Evolutionary conservation across 2,329 filamentous ascomycete species (phyloP).

Genomic region (Colletotrichum falcatum): DNA sequence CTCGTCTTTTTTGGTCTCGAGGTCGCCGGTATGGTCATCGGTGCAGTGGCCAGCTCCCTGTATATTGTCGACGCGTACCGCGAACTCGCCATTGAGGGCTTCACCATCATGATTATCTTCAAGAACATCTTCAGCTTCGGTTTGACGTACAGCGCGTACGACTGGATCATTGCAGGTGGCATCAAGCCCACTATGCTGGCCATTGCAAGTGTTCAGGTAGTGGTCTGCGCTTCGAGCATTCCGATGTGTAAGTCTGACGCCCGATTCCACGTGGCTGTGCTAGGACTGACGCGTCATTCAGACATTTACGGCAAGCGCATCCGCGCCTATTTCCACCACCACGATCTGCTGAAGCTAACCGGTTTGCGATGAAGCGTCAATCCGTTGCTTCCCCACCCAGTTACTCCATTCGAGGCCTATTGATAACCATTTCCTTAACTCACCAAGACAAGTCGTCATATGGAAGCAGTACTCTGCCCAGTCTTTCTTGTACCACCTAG

Average conservation of each 20-base stretch:
- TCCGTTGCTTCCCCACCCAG: neutral
- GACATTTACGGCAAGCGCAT: conserved; percentile 84
- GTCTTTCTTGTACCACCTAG: too few relatives aligned
- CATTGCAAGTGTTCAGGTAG: conserved; percentile 82
- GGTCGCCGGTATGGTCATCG: conserved; percentile 91
- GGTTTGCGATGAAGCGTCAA: conserved; percentile 47
- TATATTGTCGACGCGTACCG: conserved; percentile 96
- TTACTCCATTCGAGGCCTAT: too few relatives aligned
- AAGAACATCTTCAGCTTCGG: conserved; percentile 95
- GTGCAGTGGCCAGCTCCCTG: conserved; percentile 84
- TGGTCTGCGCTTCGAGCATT: conserved; percentile 78
- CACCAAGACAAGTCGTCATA: neutral
- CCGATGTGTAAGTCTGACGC: conserved; percentile 77
- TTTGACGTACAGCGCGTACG: conserved; percentile 84
- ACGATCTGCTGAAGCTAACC: conserved; percentile 73
- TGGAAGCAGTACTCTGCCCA: neutral
- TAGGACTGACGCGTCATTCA: conserved; percentile 49
- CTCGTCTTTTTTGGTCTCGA: conserved; percentile 87
- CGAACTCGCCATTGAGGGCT: conserved; percentile 86
- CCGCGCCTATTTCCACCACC: conserved; percentile 78
- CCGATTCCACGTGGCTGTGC: neutral
- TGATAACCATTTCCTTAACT: neutral
- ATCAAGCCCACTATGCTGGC: conserved; percentile 73
- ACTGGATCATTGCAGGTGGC: conserved; percentile 81
- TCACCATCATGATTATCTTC: conserved; percentile 91